These are phyloP conservation scores for Phytophthora crassamura DNA, from an alignment of 352 stramenopile genomes.

Conservation along the genomic window DNA sequence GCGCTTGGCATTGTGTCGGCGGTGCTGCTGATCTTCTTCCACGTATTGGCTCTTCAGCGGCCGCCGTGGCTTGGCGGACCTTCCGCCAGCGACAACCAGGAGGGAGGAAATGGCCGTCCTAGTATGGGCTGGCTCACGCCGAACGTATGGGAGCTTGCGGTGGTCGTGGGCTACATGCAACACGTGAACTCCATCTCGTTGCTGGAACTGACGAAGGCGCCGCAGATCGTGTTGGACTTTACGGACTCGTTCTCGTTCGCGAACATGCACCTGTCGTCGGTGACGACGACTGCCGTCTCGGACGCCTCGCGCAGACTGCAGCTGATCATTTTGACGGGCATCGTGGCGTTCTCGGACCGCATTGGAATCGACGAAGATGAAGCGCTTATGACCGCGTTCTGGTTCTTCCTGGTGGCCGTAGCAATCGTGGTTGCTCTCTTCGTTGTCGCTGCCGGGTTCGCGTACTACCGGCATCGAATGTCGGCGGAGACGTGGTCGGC, in stretches of 20 bases:
- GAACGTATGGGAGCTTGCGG: constrained; percentile 74
- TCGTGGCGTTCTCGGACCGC: constrained; percentile 73
- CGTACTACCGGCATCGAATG: constrained; percentile 32
- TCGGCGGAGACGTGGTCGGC: constrained; percentile 30
- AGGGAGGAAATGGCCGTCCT: constrained; percentile 22
- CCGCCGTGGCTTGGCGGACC: constrained; percentile 47
- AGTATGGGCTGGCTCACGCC: constrained; percentile 54
- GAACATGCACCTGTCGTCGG: constrained; percentile 58
- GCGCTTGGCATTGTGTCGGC: constrained; percentile 55
- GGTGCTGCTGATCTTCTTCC: constrained; percentile 63
- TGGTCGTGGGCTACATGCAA: constrained; percentile 72
- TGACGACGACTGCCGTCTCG: constrained; percentile 40
- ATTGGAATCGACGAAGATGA: constrained; percentile 66
- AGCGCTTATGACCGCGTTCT: constrained; percentile 46
- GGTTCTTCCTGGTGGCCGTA: constrained; percentile 54
- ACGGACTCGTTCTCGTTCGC: constrained; percentile 80
- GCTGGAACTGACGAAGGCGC: constrained; percentile 76
- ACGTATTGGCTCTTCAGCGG: constrained; percentile 55
- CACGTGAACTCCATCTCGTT: constrained; percentile 77
- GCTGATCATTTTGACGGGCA: constrained; percentile 67
- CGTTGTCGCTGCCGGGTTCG: constrained; percentile 28
- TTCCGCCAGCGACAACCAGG: constrained; percentile 19
- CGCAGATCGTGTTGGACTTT: constrained; percentile 77
- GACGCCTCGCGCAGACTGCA: constrained; percentile 47
- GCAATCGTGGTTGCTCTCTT: constrained; percentile 51